Evolutionary conservation across 2,329 filamentous ascomycete species (phyloP), one percentile per base, ranked within the genome.

Genomic region (Akanthomyces muscarius): DNA sequence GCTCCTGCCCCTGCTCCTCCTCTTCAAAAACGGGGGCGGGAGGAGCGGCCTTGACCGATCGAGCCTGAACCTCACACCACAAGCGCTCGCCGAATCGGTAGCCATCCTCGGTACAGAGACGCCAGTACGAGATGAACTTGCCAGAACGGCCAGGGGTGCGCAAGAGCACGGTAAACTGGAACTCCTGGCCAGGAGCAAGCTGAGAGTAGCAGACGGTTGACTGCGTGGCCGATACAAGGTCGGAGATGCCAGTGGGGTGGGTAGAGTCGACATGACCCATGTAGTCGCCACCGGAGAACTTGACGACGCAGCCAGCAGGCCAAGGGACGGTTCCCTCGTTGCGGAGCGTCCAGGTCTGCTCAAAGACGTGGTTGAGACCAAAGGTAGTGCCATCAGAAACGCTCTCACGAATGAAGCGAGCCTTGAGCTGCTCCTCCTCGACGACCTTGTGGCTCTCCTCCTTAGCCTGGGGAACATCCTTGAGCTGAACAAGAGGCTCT

Each of bases 111-210:
- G 91, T 87, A 69, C 93, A 96, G 68, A 99, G 80, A 66, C 94
- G 92, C 95, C 95, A 99, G 83, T 97, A 97, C 1, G 95, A 98
- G 71, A 97, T 95, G 64, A 88, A 83, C 75, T 89, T 90, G 62
- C 94, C 93, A 61, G 86, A 78, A 55, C 90, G 89, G 59, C 81
- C 77, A 18, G 94, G 92, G 21, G 92, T 91, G 75, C 92, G 91
- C 75, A 99, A 86, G 48, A 89, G 80, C 42, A 97, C 90, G 44
- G 89, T 91, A 80, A 99, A 99, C 25, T 88, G 81, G 64, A 87
- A 86, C 69, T 89, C 86, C 72, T 94, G 84, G 36, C 91, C 92
- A 44, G 90, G 87, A 59, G 85, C 82, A 45, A 98, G 82, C 23
- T 87, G 77, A 30, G 83, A 80, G 65, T 86, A 84, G 73, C 91